Percentiles rank a stretch among this genome's conserved stretches.
Conservation (phyloP, 192 early-diverging fungal species). For the Diversispora epigaea region DNA sequence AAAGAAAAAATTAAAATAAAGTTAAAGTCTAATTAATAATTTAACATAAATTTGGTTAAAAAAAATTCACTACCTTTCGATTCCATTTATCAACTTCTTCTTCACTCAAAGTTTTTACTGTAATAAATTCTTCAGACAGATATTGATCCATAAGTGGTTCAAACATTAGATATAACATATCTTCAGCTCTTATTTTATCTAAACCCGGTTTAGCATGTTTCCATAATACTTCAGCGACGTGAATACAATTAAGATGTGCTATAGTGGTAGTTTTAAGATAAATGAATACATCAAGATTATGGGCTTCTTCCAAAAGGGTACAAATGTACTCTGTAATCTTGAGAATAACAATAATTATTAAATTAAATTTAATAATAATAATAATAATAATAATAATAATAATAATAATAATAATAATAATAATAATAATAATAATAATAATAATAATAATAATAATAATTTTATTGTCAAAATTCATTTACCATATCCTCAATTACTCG, state of each 20-base stretch:
- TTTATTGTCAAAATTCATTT: conserved; percentile 20
- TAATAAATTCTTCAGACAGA: conserved; percentile 63
- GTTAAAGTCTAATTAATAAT: not conserved
- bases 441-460: not conserved
- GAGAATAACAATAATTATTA: not conserved
- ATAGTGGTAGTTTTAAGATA: conserved; percentile 72
- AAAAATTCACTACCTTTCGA: conserved; percentile 48
- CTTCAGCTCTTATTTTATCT: conserved; percentile 50
- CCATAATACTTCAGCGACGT: conserved; percentile 51
- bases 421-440: not conserved
- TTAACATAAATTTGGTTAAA: too few species aligned
- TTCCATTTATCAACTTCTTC: conserved; percentile 69
- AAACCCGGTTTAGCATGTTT: conserved; percentile 48
- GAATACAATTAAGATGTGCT: conserved; percentile 56
- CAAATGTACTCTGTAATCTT: conserved; percentile 73
- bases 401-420: not conserved
- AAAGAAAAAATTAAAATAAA: not conserved
- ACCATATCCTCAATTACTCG: conserved; percentile 80
- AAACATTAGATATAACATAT: conserved; percentile 59
- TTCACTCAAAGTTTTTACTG: conserved; percentile 57
- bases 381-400: not conserved
- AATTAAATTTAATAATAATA: not conserved
- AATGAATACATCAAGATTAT: conserved; percentile 54
- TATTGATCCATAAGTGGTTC: conserved; percentile 67
- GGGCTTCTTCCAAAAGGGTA: conserved; percentile 62